Evolutionary conservation across 345 rosid genomes (phyloP), one percentile per base, ranked within the genome.

Genomic region (Melaleuca alternifolia): DNA sequence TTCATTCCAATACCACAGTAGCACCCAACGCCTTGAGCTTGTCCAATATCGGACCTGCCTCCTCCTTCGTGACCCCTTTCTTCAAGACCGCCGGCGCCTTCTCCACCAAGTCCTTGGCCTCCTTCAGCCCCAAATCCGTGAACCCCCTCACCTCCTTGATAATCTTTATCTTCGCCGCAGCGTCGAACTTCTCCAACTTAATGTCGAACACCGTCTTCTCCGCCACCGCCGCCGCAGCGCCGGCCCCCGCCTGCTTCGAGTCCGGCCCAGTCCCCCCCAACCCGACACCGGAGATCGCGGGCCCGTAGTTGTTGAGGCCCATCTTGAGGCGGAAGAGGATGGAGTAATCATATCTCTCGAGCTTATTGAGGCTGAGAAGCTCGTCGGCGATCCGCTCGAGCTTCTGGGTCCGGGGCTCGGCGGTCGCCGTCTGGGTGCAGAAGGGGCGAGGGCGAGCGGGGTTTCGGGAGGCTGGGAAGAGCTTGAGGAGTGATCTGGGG

Each of bases 301-400:
- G 95, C 11, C 95, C 97, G 85, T 92, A 95, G 15, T 94, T 92
- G 86, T 93, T 86, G 87, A 95, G 92, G 50, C 99, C 95, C 91
- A 94, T 88, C 88, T 96, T 95, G 86, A 83, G 94, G 44, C 95
- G 89, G 90, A 93, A 94, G 86, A 97, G 96, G 91, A 94, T 90
- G 62, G 95, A 88, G 90, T 95, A 97, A 82, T 97, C 98, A 85
- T 90, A 86, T 24, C 95, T 93, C 91, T 96, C 98, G 61, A 96
- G 92, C 85, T 93, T 90, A n/a, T 92, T 93, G 13, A 97, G 95
- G 81, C 90, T 92, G 65, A 94, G 93, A 24, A 95, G 93, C 21
- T 93, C 94, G 87, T 94, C 96, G 61, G 99, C 94, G 83, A 97
- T 93, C 16, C 98, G 95, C 86, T 96, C 99, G 46, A 96, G 97